A percentile compares a stretch with the other conserved stretches of the same genome.
Evolutionary conservation across 2,329 filamentous ascomycete species (phyloP).

Genomic region (Talaromyces sp.): DNA sequence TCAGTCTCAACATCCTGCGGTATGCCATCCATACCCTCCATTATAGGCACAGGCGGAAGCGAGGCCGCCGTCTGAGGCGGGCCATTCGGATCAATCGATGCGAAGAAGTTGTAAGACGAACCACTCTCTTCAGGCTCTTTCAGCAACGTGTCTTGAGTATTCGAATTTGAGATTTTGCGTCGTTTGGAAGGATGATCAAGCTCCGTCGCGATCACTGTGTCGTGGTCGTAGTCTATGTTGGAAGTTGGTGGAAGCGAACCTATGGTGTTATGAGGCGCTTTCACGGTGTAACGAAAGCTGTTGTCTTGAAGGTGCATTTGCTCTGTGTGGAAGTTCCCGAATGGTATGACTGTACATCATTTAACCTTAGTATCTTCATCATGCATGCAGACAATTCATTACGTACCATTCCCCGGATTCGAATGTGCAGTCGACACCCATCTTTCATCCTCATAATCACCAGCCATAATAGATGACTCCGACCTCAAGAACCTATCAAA

Average conservation of each 20-base stretch:
- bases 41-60: neutral
- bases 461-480: constrained; percentile 28
- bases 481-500: constrained; percentile 37
- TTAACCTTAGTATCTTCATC: neutral
- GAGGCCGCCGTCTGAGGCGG: neutral
- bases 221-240: neutral
- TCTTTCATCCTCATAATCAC: constrained; percentile 28
- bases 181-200: constrained; percentile 13
- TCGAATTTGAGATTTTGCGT: constrained; percentile 11
- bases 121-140: neutral
- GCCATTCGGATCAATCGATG: constrained; percentile 5
- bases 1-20: constrained; percentile 10
- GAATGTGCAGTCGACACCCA: constrained; percentile 33
- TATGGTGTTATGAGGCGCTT: neutral
- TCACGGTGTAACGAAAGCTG: neutral
- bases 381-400: no score
- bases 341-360: neutral
- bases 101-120: constrained; percentile 17
- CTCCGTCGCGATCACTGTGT: neutral
- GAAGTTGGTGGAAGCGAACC: constrained; percentile 7
- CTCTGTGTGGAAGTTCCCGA: neutral
- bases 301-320: constrained; percentile 5
- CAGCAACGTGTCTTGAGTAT: constrained; percentile 11
- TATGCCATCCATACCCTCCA: neutral
- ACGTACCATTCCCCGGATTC: constrained; percentile 27